Evolutionary conservation across 2,329 filamentous ascomycete species (phyloP), one percentile per base, ranked within the genome.

Genomic region (Dactylonectria estremocensis): DNA sequence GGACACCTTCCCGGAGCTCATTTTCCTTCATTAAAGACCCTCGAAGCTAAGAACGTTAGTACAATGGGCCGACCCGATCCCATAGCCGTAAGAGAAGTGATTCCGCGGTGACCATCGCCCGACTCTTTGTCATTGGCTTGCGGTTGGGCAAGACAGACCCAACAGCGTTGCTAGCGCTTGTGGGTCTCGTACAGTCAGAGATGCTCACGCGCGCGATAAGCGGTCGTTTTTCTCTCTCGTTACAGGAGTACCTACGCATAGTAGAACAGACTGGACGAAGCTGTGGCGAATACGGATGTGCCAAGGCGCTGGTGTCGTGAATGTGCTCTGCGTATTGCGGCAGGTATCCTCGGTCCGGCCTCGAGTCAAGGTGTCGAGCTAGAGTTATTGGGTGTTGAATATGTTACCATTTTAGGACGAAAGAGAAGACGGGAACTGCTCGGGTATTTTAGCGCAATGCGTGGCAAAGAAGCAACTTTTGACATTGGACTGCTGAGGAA

Each of bases 161-260:
- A 65, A 35, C 48, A 13, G 62, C 56, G 24, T 52, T 60, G 54
- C 60, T 71, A 71, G 69, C 37, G 66, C 28, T 24, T 16, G 69
- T 71, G 72, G 72, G 67, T 59, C 40, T 64, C 20, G 49, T 64
- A 60, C 54, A n/a, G 50, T 57, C 43, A 66, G 35, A 37, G 37
- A 37, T 13, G 54, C 61, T 66, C 50, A 55, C 64, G 52, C 63
- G 40, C 62, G 62, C 62, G 56, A 64, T 70, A 62, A 63, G 64
- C 64, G 64, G 67, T 56, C 49, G 37, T 28, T 28, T 28, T 28
- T 28, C 7, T 28, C 7, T 28, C 24, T 28, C 4, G 4, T 7
- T 28, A 7, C 24, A 28, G 24, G 4, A 7, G 24, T 28, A 28
- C 24, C 4, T 28, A 66, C n/a, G n/a, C 24, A 56, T 64, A 18